A percentile compares a stretch with the other conserved stretches of the same genome.
phyloP scores from a whole-genome alignment of 2,329 filamentous ascomycete genomes.

The Kalaharituber pfeilii region DNA sequence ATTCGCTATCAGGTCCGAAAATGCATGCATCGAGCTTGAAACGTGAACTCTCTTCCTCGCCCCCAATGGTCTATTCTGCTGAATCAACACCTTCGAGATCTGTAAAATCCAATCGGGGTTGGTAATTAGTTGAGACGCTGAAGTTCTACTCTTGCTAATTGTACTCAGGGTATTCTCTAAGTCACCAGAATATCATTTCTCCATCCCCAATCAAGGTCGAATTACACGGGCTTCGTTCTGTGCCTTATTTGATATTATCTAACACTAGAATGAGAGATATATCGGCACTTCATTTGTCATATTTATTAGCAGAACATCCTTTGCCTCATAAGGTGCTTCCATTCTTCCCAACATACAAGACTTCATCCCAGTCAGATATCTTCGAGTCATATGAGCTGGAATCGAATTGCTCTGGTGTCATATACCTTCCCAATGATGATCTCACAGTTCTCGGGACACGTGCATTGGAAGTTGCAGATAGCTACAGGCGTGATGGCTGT shows the following conservation, averaged over 20 bases:
- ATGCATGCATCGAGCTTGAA: slow-evolving; percentile 3
- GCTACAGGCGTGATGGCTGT: not conserved
- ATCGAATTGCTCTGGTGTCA: slow-evolving; percentile 14
- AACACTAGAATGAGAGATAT: slow-evolving; percentile 13
- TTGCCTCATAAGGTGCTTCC: slow-evolving; percentile 9
- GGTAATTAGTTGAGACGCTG: not conserved
- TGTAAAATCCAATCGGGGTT: slow-evolving; percentile 7
- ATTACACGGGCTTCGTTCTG: slow-evolving; percentile 13
- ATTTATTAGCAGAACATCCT: slow-evolving; percentile 14
- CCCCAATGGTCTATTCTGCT: slow-evolving; percentile 1
- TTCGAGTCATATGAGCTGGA: slow-evolving; percentile 10
- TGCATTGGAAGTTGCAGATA: slow-evolving; percentile 14
- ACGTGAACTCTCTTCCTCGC: slow-evolving; percentile 1
- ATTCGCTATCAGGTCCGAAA: not conserved
- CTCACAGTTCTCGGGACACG: slow-evolving; percentile 11
- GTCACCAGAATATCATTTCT: not conserved
- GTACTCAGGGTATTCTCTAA: not conserved
- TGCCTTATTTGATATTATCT: slow-evolving; percentile 16
- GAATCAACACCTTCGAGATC: slow-evolving; percentile 5
- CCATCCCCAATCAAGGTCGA: slow-evolving; percentile 2
- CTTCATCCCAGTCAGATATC: slow-evolving; percentile 10
- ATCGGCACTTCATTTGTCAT: slow-evolving; percentile 15
- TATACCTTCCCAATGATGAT: slow-evolving; percentile 15
- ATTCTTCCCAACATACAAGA: slow-evolving; percentile 8
- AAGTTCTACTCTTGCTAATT: not conserved